Percentiles rank a stretch among this genome's conserved stretches.
phyloP scores from a whole-genome alignment of 129 eudicot genomes.

The Helianthus annuus region DNA sequence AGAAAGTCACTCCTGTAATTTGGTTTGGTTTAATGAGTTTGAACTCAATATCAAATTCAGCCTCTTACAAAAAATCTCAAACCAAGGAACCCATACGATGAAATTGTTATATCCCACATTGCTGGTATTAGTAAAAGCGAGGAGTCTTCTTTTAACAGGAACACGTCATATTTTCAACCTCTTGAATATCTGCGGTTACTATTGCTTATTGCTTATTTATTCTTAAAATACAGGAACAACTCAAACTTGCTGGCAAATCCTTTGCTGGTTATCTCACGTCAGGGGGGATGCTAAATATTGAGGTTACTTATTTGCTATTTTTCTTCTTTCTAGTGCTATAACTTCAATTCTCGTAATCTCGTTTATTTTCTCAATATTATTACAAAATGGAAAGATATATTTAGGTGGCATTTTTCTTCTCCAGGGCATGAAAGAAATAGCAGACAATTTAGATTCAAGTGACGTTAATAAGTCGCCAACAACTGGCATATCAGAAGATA shows the following conservation, averaged over 20 bases:
- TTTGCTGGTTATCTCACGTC: slow-evolving; percentile 35
- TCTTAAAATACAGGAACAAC: slow-evolving; percentile 34
- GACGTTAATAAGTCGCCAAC: slow-evolving; percentile 1
- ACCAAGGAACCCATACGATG: not conserved
- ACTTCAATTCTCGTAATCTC: not conserved
- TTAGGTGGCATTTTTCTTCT: slow-evolving; percentile 19
- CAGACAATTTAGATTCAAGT: slow-evolving; percentile 17
- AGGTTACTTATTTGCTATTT: slow-evolving; percentile 21
- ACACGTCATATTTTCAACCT: not conserved
- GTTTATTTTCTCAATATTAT: not conserved
- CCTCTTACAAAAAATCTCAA: not conserved
- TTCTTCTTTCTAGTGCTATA: not conserved
- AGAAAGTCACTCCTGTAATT: no score
- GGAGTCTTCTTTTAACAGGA: not conserved
- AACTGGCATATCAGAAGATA: slow-evolving; percentile 18
- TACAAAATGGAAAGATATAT: not conserved
- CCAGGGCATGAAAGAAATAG: slow-evolving; percentile 42
- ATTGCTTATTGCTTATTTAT: not conserved
- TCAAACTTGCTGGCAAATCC: slow-evolving; percentile 42
- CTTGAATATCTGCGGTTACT: slow-evolving; percentile 10
- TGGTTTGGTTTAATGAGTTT: not conserved
- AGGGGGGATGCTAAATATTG: slow-evolving; percentile 28
- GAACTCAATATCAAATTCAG: not conserved
- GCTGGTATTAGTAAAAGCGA: not conserved
- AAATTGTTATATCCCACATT: not conserved